Conservation (phyloP, 2,329 filamentous ascomycete species). For the Pseudocercospora fuligena region DNA sequence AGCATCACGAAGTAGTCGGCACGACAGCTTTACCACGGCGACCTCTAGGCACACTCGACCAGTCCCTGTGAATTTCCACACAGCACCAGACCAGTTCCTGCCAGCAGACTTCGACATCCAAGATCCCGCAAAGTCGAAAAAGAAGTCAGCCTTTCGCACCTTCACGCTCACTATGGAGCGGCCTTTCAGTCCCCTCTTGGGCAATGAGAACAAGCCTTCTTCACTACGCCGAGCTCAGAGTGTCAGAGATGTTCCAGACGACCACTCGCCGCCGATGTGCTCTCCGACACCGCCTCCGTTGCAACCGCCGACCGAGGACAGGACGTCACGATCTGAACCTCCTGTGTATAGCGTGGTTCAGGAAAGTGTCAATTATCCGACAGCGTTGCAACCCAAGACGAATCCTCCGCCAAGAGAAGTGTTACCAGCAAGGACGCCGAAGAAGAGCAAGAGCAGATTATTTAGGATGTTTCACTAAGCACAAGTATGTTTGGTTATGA, state of each 20-base stretch:
- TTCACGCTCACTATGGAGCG: conserved; percentile 42
- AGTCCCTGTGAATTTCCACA: conserved; percentile 52
- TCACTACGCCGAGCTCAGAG: conserved; percentile 38
- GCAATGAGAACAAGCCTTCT: conserved; percentile 31
- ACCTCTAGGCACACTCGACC: conserved; percentile 19
- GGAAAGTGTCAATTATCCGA: conserved; percentile 27
- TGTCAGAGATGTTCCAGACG: conserved; percentile 30
- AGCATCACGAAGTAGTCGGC: conserved; percentile 14
- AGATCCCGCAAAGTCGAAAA: conserved; percentile 30
- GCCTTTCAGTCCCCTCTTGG: conserved; percentile 39
- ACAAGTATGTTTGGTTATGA: conserved; percentile 1
- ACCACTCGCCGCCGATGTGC: not conserved
- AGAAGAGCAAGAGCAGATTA: conserved; percentile 36
- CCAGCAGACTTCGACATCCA: conserved; percentile 55
- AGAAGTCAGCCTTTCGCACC: conserved; percentile 36
- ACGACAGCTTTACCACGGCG: conserved; percentile 21
- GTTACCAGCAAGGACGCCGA: conserved; percentile 25
- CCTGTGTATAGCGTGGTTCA: conserved; percentile 34
- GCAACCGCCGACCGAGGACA: not conserved
- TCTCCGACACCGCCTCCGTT: conserved; percentile 13
- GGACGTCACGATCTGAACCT: conserved; percentile 4
- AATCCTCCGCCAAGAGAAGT: conserved; percentile 14
- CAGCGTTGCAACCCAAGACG: conserved; percentile 21
- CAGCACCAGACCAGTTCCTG: conserved; percentile 52
- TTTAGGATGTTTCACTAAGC: conserved; percentile 33